Percentiles rank a stretch among this genome's conserved stretches.
These are phyloP conservation scores for Suillus spraguei DNA, from an alignment of 768 basidiomycete genomes.

Conservation along the genomic window DNA sequence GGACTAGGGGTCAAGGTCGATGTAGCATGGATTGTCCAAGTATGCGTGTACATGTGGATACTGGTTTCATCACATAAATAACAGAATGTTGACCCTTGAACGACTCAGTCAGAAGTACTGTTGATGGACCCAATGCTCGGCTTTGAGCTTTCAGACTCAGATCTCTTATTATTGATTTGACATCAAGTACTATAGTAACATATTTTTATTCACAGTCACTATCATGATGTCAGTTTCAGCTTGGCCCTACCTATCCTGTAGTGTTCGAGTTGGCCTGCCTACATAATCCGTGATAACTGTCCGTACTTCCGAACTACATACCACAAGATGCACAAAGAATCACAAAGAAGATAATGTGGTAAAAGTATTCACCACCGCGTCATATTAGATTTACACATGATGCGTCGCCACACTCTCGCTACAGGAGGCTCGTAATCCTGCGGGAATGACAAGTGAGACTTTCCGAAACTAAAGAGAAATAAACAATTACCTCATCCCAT, in stretches of 20 bases:
- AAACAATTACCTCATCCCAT: background rate
- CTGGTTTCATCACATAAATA: too few species aligned
- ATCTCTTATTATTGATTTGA: too few species aligned
- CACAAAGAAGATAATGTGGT: background rate
- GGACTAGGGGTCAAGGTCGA: too few species aligned
- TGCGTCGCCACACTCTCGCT: slow-evolving; percentile 5
- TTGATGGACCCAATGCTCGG: too few species aligned
- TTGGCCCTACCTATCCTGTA: background rate
- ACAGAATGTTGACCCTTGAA: too few species aligned
- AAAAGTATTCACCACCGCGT: background rate
- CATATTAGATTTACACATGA: background rate
- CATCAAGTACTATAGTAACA: too few species aligned
- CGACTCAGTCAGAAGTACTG: too few species aligned
- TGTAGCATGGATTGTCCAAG: too few species aligned
- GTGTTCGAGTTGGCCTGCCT: background rate
- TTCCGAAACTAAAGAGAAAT: background rate
- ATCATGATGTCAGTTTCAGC: background rate
- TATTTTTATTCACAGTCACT: too few species aligned
- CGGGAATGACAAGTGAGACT: background rate
- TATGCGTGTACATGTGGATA: too few species aligned
- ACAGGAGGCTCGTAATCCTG: slow-evolving; percentile 1
- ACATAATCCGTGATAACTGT: background rate
- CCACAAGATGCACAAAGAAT: background rate
- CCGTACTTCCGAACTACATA: background rate
- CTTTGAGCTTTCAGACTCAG: too few species aligned